Percentiles rank a stretch among this genome's conserved stretches.
phyloP scores from a whole-genome alignment of 1,284 basidiomycete species.

The Kalmanozyma brasiliensis region DNA sequence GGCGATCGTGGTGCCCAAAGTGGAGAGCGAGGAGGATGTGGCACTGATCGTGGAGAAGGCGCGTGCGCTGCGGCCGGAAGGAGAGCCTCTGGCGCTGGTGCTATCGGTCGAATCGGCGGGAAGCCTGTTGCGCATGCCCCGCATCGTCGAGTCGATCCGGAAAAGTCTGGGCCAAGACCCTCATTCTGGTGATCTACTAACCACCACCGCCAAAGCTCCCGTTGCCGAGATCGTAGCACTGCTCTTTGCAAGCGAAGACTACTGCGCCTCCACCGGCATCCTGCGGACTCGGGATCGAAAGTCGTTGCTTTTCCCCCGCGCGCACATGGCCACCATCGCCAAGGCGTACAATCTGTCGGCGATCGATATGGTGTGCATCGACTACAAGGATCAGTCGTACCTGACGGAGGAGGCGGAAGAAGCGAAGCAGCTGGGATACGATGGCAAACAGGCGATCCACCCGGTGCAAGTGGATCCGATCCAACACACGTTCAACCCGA shows the following conservation, averaged over 20 bases:
- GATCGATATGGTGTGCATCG: constrained; percentile 86
- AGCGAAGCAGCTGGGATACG: constrained; percentile 62
- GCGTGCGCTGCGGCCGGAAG: constrained; percentile 17
- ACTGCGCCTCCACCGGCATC: constrained; percentile 84
- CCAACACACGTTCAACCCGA: constrained; percentile 81
- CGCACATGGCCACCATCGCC: constrained; percentile 82
- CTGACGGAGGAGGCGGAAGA: constrained; percentile 82
- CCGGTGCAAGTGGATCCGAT: constrained; percentile 84
- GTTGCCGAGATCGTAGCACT: constrained; percentile 48
- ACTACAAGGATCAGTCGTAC: constrained; percentile 81
- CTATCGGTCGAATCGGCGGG: constrained; percentile 63
- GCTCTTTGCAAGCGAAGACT: constrained; percentile 64
- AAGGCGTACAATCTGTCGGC: constrained; percentile 85
- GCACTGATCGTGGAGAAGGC: constrained; percentile 45
- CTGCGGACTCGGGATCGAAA: constrained; percentile 78
- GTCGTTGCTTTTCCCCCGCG: constrained; percentile 87
- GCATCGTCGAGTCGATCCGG: constrained; percentile 45
- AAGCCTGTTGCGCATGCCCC: constrained; percentile 52
- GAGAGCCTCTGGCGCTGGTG: constrained; percentile 44
- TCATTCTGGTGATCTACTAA: not conserved
- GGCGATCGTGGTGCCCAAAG: constrained; percentile 63
- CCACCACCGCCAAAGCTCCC: not conserved
- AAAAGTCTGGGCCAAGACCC: constrained; percentile 9
- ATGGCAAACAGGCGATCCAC: constrained; percentile 84
- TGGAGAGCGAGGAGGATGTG: constrained; percentile 58